Conservation (phyloP, 176 grass and related monocot species). For the Bolboschoenus planiculmis region DNA sequence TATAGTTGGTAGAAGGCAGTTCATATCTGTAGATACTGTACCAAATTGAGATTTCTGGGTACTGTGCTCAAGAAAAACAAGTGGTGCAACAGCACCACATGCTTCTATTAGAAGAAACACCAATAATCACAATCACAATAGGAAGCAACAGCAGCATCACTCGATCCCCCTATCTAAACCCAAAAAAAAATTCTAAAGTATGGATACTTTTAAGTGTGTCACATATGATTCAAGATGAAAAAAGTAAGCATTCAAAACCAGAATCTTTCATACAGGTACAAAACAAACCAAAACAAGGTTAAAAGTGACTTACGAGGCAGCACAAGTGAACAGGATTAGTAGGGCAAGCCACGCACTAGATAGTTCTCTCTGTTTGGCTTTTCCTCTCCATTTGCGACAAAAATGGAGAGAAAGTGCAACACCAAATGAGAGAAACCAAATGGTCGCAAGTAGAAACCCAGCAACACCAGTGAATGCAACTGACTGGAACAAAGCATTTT, state of each 20-base stretch:
- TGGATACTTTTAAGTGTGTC: not conserved
- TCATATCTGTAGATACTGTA: not conserved
- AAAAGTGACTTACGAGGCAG: conserved; percentile 47
- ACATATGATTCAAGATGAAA: not conserved
- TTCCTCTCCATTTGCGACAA: conserved; percentile 45
- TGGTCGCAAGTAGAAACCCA: conserved; percentile 52
- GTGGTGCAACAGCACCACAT: not conserved
- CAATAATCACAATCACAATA: not conserved
- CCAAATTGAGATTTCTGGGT: not conserved
- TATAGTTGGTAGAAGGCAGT: not conserved
- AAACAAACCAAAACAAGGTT: not conserved
- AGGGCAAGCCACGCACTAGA: conserved; percentile 35
- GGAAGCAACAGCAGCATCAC: not conserved
- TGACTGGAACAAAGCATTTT: conserved; percentile 41
- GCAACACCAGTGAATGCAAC: conserved; percentile 75
- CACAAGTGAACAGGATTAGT: conserved; percentile 41
- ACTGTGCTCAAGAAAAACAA: not conserved
- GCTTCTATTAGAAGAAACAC: not conserved
- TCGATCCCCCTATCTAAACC: not conserved
- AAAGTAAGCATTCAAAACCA: not conserved
- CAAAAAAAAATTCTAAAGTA: not conserved
- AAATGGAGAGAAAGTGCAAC: conserved; percentile 34
- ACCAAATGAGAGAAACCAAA: conserved; percentile 64
- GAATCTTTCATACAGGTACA: not conserved
- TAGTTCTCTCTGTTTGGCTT: conserved; percentile 35